Evolutionary conservation across 352 stramenopile genomes (phyloP), one percentile per base, ranked within the genome.

Genomic region (Paralagenidium karlingii): DNA sequence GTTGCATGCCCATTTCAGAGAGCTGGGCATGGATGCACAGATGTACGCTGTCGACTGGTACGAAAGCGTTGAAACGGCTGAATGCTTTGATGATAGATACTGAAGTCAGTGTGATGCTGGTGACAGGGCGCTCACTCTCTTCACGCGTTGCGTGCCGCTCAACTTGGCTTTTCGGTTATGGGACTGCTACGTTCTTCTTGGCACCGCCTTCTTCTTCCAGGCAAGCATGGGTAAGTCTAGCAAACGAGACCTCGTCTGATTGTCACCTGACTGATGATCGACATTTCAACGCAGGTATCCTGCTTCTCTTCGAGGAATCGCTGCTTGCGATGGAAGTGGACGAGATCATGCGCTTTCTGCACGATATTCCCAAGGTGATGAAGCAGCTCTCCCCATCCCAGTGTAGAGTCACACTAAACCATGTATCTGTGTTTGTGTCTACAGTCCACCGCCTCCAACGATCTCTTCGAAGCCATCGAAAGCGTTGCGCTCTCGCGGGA

Each of bases 41-140:
- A 91, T 91, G 78, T 91, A 91, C 45, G 68, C 75, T 1, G 73
- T 91, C 12, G 75, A 91, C 51, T 91, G 78, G 75, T 86, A 55
- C 38, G 67, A 51, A 20, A 36, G 3, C n/a, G n/a, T n/a, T n/a
- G n/a, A n/a, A n/a, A n/a, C n/a, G n/a, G n/a, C 7, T 7, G 7
- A 3, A 36, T 20, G 22, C 22, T 36, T 36, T 20, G 19, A 20
- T 7, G 3, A 3, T 8, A 8, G 3, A 22, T 8, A 22, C 3
- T 7, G 30, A 3, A 20, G 22, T 36, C 30, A 7, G 8, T 3
- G 8, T 36, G n/a, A n/a, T 21, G 18, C 10, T 33, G 9, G 18
- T 38, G 15, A 19, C 19, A 89, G 76, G 78, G 73, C 73, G 2
- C 45, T 89, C 31, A 89, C 78, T 15, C 41, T 91, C 8, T 91